Base-by-base conservation (phyloP, 441 rosid species). In the Caryocar brasiliense region DNA sequence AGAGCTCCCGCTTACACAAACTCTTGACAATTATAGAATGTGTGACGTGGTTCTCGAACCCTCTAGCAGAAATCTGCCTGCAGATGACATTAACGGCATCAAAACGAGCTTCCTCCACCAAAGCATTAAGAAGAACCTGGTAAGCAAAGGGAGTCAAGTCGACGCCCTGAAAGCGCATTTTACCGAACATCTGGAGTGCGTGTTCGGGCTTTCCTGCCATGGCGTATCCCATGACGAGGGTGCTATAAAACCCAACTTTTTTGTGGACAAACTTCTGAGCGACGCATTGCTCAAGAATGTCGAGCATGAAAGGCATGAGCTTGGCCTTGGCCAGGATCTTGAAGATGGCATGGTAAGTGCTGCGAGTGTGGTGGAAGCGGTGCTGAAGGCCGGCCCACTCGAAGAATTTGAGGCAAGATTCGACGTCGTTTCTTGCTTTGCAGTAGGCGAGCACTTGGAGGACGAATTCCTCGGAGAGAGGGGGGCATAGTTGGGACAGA, bases 301-400 rank as follows among this genome's bases (percentile, higher is more conserved):
- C 81, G 14, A 77, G 21, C 68, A 76, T 62, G 28, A 77, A 42
- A n/a, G 70, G 38, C 64, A 59, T 61, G 25, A 47, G 74, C 63
- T 80, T 77, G 3, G 81, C 77, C 25, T 40, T 58, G 1, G 81
- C 62, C 2, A 88, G 77, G 70, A 83, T 82, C 70, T 79, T 85
- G 58, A 83, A 80, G 23, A 87, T 73, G 22, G 89, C 84, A 25
- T 72, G 64, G 53, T 67, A 85, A 6, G 92, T 79, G 18, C 67
- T 68, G 3, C 83, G 79, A 0, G 89, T 75, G 49, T 85, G 98
- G 40, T 38, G 35, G 29, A 75, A 92, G 1, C 81, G 73, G 0
- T 54, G 72, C 52, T 85, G 96, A n/a, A 71, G 80, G 21, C 94
- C 92, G 1, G 87, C 95, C 98, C 98, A 92, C 32, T 83, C 98